Percentiles rank a stretch among this genome's conserved stretches.
phyloP scores from a whole-genome alignment of 148 eudicot genomes.

The Polygonum maritimum region DNA sequence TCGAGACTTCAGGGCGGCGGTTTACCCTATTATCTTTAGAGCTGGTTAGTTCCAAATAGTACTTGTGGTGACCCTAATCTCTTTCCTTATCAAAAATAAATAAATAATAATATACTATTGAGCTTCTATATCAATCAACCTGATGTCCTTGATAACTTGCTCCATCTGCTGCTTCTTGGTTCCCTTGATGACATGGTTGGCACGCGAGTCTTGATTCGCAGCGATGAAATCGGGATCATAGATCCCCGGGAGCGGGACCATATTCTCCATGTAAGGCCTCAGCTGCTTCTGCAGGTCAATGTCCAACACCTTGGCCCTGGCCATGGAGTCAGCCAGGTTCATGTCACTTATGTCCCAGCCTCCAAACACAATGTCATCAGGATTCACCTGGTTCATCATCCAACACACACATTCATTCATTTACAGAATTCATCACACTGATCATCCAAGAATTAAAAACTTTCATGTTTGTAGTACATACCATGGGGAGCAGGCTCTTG shows the following conservation, averaged over 20 bases:
- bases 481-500: conserved; percentile 98
- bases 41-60: too few species aligned
- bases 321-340: conserved; percentile 95
- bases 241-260: conserved; percentile 96
- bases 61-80: too few species aligned
- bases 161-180: conserved; percentile 81
- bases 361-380: conserved; percentile 89
- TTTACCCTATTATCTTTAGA: too few species aligned
- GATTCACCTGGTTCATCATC: conserved; percentile 54
- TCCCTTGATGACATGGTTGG: conserved; percentile 82
- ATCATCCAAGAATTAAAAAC: background rate
- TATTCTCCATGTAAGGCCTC: conserved; percentile 91
- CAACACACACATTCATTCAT: background rate
- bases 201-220: conserved; percentile 88
- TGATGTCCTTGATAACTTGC: conserved; percentile 77
- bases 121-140: conserved; percentile 26
- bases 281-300: conserved; percentile 95
- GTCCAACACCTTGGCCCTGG: conserved; percentile 82
- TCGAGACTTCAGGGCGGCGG: too few species aligned
- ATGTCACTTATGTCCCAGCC: conserved; percentile 95
- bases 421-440: background rate
- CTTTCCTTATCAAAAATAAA: background rate
- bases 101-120: background rate
- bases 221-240: conserved; percentile 95
- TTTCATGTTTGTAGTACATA: conserved; percentile 8